Evolutionary conservation across 164 flowering plant species (phyloP), one percentile per base, ranked within the genome.

Genomic region (Aristolochia californica): DNA sequence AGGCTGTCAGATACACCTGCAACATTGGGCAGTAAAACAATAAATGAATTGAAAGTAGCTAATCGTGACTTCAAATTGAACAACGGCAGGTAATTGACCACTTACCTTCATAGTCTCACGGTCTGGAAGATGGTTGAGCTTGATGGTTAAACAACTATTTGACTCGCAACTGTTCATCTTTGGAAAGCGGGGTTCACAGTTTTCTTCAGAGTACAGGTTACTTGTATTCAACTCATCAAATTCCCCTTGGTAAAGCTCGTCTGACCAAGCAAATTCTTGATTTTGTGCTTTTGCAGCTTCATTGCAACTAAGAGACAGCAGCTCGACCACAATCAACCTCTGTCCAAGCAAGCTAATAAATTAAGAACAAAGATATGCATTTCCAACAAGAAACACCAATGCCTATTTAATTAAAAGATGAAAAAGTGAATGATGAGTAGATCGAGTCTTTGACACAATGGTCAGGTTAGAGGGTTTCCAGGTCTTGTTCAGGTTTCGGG

Each of bases 251-350:
- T 48, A 48, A n/a, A 48, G 50, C 50, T 48, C 50, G 17, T 48
- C 21, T 5, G 17, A 22, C 50, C 50, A 48, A 20, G 20, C 20
- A 17, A 48, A 22, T 17, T 48, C 20, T 17, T 2, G 21, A 2
- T 15, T 48, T 48, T 48, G 50, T 1, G 5, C 20, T 48, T 48
- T 5, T n/a, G 50, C 17, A 15, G 20, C 50, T 48, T 48, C 21
- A 48, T n/a, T n/a, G n/a, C 50, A 48, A 48, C 50, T 48, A 22
- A 48, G 18, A 15, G 50, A 48, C 4, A 48, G 50, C 50, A 48
- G 17, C 50, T 48, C 50, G 8, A 48, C 21, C 20, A 48, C 50
- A 48, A 48, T 48, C 50, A 48, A 48, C 50, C 50, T 48, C 50
- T 48, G 20, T 48, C 8, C 18, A 48, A 4, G 8, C 18, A 20